These are phyloP conservation scores for Lepraria neglecta DNA, from an alignment of 495 filamentous ascomycete species.

Conservation along the genomic window DNA sequence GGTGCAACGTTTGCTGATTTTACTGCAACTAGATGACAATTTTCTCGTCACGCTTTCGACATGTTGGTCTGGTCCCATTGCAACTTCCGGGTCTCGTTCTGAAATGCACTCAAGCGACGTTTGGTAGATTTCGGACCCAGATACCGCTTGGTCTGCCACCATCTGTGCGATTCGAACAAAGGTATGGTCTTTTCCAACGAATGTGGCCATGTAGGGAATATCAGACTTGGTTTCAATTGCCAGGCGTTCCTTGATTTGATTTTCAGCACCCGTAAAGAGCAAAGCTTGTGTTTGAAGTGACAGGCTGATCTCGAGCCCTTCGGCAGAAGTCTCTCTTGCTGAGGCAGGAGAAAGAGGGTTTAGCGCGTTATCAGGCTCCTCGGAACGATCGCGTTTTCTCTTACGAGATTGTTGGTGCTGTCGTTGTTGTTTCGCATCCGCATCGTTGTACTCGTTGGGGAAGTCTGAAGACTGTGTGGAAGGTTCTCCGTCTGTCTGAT, in stretches of 20 bases:
- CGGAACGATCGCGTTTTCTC: slow-evolving; percentile 7
- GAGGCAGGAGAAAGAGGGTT: background rate
- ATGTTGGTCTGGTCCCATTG: background rate
- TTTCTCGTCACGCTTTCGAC: background rate
- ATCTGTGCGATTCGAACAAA: slow-evolving; percentile 23
- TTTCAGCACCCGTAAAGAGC: background rate
- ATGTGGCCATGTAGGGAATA: background rate
- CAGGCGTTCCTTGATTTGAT: background rate
- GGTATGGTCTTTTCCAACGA: slow-evolving; percentile 12
- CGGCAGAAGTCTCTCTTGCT: background rate
- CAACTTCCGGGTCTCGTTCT: background rate
- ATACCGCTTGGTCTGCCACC: slow-evolving; percentile 19
- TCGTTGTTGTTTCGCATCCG: background rate
- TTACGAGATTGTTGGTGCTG: background rate
- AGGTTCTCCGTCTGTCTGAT: background rate
- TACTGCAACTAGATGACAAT: background rate
- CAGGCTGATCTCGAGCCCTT: background rate
- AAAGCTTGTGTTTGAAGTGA: background rate
- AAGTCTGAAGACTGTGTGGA: background rate
- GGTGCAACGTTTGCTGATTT: slow-evolving; percentile 11
- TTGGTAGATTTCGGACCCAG: background rate
- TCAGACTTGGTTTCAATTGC: background rate
- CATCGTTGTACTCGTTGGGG: background rate
- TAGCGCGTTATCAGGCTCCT: background rate
- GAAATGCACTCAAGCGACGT: background rate